Base-by-base conservation (phyloP, 148 eudicot genomes). In the Rhododendron vialii region DNA sequence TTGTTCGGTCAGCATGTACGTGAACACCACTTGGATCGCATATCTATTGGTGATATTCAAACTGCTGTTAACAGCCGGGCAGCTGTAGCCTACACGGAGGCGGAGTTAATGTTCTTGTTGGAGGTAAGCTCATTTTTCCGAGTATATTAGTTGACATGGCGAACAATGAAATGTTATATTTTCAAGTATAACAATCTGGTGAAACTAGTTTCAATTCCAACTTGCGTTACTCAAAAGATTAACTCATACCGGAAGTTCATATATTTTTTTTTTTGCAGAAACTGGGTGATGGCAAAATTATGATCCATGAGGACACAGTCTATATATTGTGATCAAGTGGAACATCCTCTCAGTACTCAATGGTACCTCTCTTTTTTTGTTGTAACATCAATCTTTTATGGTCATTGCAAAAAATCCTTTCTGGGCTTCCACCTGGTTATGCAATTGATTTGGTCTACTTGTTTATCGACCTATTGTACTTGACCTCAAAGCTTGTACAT, bases 1-100 rank as follows among this genome's bases (percentile, higher is more conserved):
- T 89, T 94, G 82, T 86, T 95, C 51, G 98, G 96, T 57, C 93
- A 89, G 89, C 98, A 98, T 87, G 93, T 92, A 89, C 94, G 93
- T 47, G 95, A 92, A 91, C 90, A 92, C 86, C 98, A 91, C 87
- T 83, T 95, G 92, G 98, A 98, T 65, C 91, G 90, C 63, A 94
- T 98, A 89, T 83, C 95, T 35, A 90, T 98, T 61, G 83, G 89
- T 83, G 99, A 95, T 48, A 88, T 98, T 47, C 96, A 92, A 83
- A 90, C 91, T 80, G 91, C 93, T 74, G 93, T 93, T 55, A 98
- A 95, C 85, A 90, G 80, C 82, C 92, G 89, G 84, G 92, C 96
- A 76, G 86, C 96, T 75, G 93, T 86, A 41, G 91, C 89, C 82
- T 98, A 93, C 89, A 88, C 98, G 1, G 89, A 90, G 82, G 88